phyloP scores from a whole-genome alignment of 345 rosid species.

The Aquilaria sinensis region DNA sequence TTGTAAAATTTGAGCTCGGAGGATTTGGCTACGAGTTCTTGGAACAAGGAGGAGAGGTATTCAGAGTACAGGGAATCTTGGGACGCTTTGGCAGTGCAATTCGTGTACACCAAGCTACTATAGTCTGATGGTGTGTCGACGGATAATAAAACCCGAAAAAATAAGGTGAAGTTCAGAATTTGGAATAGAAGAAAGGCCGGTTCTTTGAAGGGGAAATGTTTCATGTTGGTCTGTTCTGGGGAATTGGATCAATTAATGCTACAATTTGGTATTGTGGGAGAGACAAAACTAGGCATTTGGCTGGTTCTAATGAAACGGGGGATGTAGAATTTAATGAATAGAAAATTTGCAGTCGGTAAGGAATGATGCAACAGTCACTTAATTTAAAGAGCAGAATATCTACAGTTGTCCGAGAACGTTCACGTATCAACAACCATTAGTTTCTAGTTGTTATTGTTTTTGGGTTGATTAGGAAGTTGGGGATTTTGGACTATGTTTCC shows the following conservation, averaged over 20 bases:
- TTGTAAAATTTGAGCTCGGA: constrained; percentile 45
- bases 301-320: neutral
- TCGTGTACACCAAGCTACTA: constrained; percentile 42
- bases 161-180: constrained; percentile 12
- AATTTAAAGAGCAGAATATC: too few species aligned
- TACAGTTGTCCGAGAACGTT: too few species aligned
- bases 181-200: constrained; percentile 15
- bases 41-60: constrained; percentile 35
- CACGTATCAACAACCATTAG: too few species aligned
- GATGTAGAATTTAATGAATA: neutral
- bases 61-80: constrained; percentile 22
- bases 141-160: constrained; percentile 14
- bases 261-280: neutral
- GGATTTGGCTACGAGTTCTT: constrained; percentile 40
- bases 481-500: neutral
- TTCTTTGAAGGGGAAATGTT: constrained; percentile 18
- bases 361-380: neutral
- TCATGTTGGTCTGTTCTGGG: constrained; percentile 9
- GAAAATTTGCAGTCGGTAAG: neutral
- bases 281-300: neutral
- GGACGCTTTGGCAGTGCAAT: constrained; percentile 27
- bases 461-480: neutral
- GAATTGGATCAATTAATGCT: neutral
- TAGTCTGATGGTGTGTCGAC: constrained; percentile 27
- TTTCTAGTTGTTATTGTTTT: too few species aligned